A percentile compares a stretch with the other conserved stretches of the same genome.
Evolutionary conservation across 495 filamentous ascomycete genomes (phyloP).

Genomic region (Pseudevernia furfuracea): DNA sequence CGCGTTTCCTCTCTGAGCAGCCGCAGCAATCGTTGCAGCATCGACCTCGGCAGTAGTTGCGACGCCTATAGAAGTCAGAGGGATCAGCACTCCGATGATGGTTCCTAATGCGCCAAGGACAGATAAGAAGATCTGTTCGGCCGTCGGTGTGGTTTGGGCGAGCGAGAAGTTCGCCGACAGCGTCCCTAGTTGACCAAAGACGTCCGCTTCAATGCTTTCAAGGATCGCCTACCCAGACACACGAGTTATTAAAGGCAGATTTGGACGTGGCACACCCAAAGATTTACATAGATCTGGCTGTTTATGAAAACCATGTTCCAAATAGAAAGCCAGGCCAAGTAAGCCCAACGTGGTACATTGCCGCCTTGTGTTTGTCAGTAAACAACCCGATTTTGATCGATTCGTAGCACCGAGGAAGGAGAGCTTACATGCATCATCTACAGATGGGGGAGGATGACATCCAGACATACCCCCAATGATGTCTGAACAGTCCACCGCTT

Average conservation of each 20-base stretch:
- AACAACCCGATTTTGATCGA: not conserved
- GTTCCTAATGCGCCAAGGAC: conserved; percentile 7
- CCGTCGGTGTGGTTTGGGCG: not conserved
- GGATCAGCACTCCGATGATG: conserved; percentile 1
- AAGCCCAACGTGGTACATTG: conserved; percentile 9
- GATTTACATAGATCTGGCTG: not conserved
- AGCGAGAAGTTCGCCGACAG: not conserved
- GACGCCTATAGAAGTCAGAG: conserved; percentile 1
- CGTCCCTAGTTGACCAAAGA: not conserved
- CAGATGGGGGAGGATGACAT: conserved; percentile 6
- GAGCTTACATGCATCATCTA: not conserved
- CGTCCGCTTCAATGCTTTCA: conserved; percentile 5
- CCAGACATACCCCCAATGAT: not conserved
- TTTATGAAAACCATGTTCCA: conserved; percentile 5
- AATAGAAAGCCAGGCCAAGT: not conserved
- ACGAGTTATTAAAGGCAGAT: not conserved
- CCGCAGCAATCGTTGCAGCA: not conserved
- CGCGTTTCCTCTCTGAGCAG: not conserved
- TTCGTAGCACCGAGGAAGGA: not conserved
- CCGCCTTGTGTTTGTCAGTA: not conserved
- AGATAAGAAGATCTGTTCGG: conserved; percentile 3
- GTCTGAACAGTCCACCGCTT: not conserved
- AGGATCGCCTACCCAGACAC: not conserved
- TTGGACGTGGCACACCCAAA: not conserved
- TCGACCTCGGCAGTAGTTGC: conserved; percentile 1